These are phyloP conservation scores for Pinus tabuliformis DNA, from an alignment of 75 land plant species.

Conservation along the genomic window DNA sequence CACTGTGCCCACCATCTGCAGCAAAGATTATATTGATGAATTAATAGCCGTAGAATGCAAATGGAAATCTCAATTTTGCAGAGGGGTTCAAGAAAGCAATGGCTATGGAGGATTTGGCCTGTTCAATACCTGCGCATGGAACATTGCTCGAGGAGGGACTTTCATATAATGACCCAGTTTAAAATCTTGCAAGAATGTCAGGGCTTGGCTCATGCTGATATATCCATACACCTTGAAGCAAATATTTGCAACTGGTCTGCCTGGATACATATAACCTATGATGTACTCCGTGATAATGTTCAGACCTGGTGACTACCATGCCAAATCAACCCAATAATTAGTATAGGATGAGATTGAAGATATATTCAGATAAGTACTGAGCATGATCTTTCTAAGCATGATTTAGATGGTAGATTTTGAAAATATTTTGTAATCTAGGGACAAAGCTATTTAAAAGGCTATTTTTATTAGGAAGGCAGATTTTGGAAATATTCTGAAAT, in stretches of 20 bases:
- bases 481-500: too few species aligned
- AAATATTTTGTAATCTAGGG: too few species aligned
- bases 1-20: too few species aligned
- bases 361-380: too few species aligned
- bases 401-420: too few species aligned
- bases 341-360: too few species aligned
- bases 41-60: not conserved
- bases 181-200: constrained; percentile 35
- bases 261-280: constrained; percentile 25
- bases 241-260: constrained; percentile 36
- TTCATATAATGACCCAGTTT: constrained; percentile 49
- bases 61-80: not conserved
- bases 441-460: too few species aligned
- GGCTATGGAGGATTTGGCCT: not conserved
- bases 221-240: constrained; percentile 36
- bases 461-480: too few species aligned
- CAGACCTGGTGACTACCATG: constrained; percentile 15
- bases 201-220: constrained; percentile 33
- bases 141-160: constrained; percentile 47
- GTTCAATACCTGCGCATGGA: constrained; percentile 15
- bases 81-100: not conserved
- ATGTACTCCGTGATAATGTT: constrained; percentile 38
- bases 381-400: too few species aligned
- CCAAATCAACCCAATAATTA: too few species aligned
- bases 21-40: too few species aligned